Conservation (phyloP, 306 rosid genomes). For the Ormosia semicastrata region DNA sequence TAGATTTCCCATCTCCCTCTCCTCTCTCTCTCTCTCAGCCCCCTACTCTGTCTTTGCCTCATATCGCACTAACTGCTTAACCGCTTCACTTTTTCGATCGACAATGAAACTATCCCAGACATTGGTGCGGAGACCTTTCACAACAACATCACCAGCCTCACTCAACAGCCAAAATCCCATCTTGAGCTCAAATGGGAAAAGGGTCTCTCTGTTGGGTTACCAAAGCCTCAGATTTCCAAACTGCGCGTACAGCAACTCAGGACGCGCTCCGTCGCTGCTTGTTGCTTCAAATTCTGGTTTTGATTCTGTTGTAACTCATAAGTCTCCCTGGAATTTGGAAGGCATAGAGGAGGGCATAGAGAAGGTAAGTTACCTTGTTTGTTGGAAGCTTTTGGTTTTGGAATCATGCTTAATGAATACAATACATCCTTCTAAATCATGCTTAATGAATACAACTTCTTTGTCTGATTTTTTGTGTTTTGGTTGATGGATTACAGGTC, state of each 20-base stretch:
- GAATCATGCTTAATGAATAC: background rate
- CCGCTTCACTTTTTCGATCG: background rate
- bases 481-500: constrained; percentile 37
- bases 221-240: constrained; percentile 23
- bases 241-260: constrained; percentile 36
- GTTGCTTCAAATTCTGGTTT: constrained; percentile 31
- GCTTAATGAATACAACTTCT: background rate
- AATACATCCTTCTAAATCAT: background rate
- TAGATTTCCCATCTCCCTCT: background rate
- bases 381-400: background rate
- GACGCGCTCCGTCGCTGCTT: constrained; percentile 26
- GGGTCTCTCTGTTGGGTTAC: constrained; percentile 26
- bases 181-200: constrained; percentile 18
- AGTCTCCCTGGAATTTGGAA: constrained; percentile 22
- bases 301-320: constrained; percentile 21
- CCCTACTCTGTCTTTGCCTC: background rate
- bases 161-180: constrained; percentile 8
- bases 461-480: background rate
- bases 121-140: constrained; percentile 31
- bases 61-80: no score
- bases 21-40: background rate
- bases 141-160: constrained; percentile 9
- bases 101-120: constrained; percentile 52
- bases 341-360: constrained; percentile 60
- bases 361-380: constrained; percentile 38